Conservation (phyloP, 805 yeast species). For the Kazachstania viticola region DNA sequence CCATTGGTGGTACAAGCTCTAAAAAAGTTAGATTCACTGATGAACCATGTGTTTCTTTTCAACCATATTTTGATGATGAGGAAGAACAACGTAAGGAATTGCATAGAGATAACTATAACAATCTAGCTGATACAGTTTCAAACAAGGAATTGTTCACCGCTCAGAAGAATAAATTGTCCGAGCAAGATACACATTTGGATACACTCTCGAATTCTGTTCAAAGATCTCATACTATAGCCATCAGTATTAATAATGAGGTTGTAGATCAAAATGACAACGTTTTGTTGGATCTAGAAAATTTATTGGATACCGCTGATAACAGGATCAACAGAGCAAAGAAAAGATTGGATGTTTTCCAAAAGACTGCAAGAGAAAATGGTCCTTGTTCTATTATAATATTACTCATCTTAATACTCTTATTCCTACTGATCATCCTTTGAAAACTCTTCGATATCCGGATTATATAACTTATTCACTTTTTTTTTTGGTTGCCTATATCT, state of each 20-base stretch:
- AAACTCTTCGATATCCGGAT: background rate
- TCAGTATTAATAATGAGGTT: constrained; percentile 37
- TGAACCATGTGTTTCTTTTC: constrained; percentile 6
- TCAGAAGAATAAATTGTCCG: constrained; percentile 37
- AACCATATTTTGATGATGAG: constrained; percentile 16
- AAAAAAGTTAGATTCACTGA: constrained; percentile 20
- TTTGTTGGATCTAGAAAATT: constrained; percentile 38
- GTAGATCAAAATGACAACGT: constrained; percentile 35
- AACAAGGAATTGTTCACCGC: constrained; percentile 30
- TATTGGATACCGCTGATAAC: constrained; percentile 33
- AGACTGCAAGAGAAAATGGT: constrained; percentile 35
- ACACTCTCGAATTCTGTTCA: constrained; percentile 32
- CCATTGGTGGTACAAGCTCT: background rate
- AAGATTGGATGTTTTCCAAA: constrained; percentile 30
- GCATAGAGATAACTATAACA: background rate
- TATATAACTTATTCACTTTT: background rate
- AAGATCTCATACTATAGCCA: constrained; percentile 35
- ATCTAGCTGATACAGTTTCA: constrained; percentile 6
- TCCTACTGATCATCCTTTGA: constrained; percentile 33
- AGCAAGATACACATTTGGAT: constrained; percentile 36
- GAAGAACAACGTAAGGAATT: background rate
- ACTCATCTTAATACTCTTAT: constrained; percentile 32
- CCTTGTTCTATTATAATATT: constrained; percentile 38
- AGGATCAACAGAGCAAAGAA: constrained; percentile 32
- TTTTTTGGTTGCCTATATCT: background rate